phyloP scores from a whole-genome alignment of 1,284 basidiomycete species.

The Puccinia polysora region DNA sequence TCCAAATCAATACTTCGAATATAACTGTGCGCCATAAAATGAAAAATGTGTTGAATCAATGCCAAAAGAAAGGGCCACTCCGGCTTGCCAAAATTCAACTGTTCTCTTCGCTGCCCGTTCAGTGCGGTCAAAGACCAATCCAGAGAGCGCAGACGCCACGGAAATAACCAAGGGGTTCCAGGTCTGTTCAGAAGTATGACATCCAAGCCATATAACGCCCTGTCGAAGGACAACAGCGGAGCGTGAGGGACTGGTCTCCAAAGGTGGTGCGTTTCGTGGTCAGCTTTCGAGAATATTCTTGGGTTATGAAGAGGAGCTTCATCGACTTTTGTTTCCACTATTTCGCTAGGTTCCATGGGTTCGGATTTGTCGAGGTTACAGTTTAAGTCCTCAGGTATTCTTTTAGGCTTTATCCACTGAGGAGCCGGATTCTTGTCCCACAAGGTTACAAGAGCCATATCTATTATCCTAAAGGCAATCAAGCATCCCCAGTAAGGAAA shows the following conservation, averaged over 20 bases:
- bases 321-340: background rate
- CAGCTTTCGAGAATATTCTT: background rate
- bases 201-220: constrained; percentile 28
- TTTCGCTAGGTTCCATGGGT: background rate
- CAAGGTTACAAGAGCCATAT: constrained; percentile 29
- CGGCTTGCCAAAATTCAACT: constrained; percentile 14
- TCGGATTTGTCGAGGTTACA: background rate
- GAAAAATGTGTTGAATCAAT: constrained; percentile 27
- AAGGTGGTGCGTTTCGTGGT: background rate
- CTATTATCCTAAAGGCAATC: constrained; percentile 26
- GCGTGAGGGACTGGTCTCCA: constrained; percentile 29
- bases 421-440: constrained; percentile 32
- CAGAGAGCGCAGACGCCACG: constrained; percentile 30
- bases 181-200: constrained; percentile 26
- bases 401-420: constrained; percentile 22
- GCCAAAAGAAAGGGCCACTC: constrained; percentile 34
- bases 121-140: constrained; percentile 33
- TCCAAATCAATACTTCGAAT: constrained; percentile 29
- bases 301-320: background rate
- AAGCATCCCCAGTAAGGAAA: constrained; percentile 29
- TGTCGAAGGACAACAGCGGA: constrained; percentile 23
- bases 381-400: background rate
- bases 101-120: constrained; percentile 9
- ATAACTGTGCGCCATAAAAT: constrained; percentile 30
- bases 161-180: constrained; percentile 39